Evolutionary conservation across 495 filamentous ascomycete genomes (phyloP), one percentile per base, ranked within the genome.

Genomic region (Hypoxylon subgilvum): DNA sequence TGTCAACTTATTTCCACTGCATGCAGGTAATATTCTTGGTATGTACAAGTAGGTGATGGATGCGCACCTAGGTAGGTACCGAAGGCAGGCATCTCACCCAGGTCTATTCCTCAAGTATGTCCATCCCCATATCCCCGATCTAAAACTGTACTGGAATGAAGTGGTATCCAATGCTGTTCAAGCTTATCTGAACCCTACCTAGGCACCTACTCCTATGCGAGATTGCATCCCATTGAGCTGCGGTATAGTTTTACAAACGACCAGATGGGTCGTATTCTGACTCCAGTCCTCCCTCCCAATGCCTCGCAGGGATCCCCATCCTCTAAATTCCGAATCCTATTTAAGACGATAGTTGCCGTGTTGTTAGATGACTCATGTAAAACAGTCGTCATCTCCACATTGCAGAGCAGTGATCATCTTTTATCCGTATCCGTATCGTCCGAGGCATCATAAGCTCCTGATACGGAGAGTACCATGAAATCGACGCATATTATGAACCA

Each of bases 291-390:
- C 44, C 39, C 18, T 45, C 44, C 39, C 18, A 40, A 46, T 58
- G 61, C 54, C 38, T 50, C 21, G 27, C 4, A 40, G 27, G 13
- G 31, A 31, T 40, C 38, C 44, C 21, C 27, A 47, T 28, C 32
- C 43, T 5, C 13, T 54, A 19, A 35, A 63, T 49, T 44, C 36
- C 32, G 16, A 36, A 10, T 50, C 21, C 54, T 57, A 64, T 58
- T 27, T 54, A 51, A 64, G 54, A 58, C 53, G 30, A 54, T 32
- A 36, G 31, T n/a, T n/a, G n/a, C n/a, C n/a, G n/a, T n/a, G n/a
- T n/a, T n/a, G n/a, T n/a, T n/a, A n/a, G n/a, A n/a, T n/a, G n/a
- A n/a, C n/a, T n/a, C n/a, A n/a, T n/a, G n/a, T n/a, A n/a, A n/a
- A n/a, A n/a, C n/a, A 27, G 23, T 27, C 23, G 13, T 28, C 36